These are phyloP conservation scores for Phoma sp. DNA, from an alignment of 2,329 filamentous ascomycete genomes.

Conservation along the genomic window DNA sequence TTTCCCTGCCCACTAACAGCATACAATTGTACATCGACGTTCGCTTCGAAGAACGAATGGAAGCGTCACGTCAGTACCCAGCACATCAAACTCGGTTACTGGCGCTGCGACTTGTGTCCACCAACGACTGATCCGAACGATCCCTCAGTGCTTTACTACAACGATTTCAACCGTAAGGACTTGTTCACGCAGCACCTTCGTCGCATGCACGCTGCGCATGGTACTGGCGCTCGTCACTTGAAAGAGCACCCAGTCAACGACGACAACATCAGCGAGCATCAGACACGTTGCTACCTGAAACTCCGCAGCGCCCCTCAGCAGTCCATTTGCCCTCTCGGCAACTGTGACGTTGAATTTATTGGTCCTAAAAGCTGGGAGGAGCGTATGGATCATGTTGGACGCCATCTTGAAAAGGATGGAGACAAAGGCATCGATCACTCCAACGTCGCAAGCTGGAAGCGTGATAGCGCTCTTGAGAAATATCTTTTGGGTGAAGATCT, in stretches of 20 bases:
- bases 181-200: conserved; percentile 87
- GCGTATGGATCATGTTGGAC: conserved; percentile 85
- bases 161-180: conserved; percentile 89
- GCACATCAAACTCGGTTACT: conserved; percentile 77
- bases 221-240: conserved; percentile 46
- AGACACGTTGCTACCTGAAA: conserved; percentile 63
- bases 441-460: conserved; percentile 33
- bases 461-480: conserved; percentile 38
- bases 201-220: conserved; percentile 75
- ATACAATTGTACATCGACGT: conserved; percentile 75
- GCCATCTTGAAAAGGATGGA: conserved; percentile 71
- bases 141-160: conserved; percentile 43
- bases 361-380: conserved; percentile 75
- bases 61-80: conserved; percentile 85
- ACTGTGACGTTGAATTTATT: conserved; percentile 68
- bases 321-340: conserved; percentile 64
- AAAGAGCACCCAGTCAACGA: conserved; percentile 56
- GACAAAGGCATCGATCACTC: conserved; percentile 28
- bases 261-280: conserved; percentile 61
- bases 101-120: conserved; percentile 72
- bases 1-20: conserved; percentile 80
- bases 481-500: conserved; percentile 51
- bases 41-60: conserved; percentile 91
- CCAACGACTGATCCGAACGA: conserved; percentile 43
- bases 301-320: conserved; percentile 66